Conservation (phyloP, 495 filamentous ascomycete genomes). For the Aspergillus haitiensis region DNA sequence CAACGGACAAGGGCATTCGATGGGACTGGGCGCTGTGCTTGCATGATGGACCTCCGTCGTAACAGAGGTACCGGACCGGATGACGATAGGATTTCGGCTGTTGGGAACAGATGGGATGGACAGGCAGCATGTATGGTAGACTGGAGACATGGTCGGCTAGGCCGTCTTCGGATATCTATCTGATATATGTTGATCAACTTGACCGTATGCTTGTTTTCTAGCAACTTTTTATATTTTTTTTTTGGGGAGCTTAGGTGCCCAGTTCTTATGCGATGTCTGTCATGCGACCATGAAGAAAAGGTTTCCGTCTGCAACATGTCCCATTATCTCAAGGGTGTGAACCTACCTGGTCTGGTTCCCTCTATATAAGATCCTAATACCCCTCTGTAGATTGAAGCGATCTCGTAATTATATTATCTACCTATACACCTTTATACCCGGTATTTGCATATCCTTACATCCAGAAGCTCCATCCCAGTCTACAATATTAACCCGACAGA, state of each 20-base stretch:
- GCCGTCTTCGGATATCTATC: constrained; percentile 26
- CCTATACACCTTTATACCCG: background rate
- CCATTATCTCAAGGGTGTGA: background rate
- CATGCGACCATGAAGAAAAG: constrained; percentile 43
- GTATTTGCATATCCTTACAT: no score
- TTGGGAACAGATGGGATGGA: constrained; percentile 20
- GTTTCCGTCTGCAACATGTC: constrained; percentile 27
- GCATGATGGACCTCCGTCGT: constrained; percentile 37
- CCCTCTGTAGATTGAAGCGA: no score
- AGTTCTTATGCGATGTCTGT: constrained; percentile 38
- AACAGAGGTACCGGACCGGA: constrained; percentile 41
- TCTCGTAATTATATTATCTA: background rate
- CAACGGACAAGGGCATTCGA: constrained; percentile 52
- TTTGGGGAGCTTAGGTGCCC: constrained; percentile 26
- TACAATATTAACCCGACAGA: background rate
- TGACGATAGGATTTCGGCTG: constrained; percentile 43
- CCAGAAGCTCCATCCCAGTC: no score
- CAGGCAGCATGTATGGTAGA: constrained; percentile 21
- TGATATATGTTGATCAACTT: constrained; percentile 25
- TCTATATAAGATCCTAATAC: no score
- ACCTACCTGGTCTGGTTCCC: no score
- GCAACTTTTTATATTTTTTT: constrained; percentile 20
- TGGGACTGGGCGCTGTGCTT: constrained; percentile 49
- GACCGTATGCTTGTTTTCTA: constrained; percentile 23
- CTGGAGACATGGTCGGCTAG: constrained; percentile 26